Percentiles rank a stretch among this genome's conserved stretches.
phyloP scores from a whole-genome alignment of 345 rosid genomes.

The Erucastrum elatum region DNA sequence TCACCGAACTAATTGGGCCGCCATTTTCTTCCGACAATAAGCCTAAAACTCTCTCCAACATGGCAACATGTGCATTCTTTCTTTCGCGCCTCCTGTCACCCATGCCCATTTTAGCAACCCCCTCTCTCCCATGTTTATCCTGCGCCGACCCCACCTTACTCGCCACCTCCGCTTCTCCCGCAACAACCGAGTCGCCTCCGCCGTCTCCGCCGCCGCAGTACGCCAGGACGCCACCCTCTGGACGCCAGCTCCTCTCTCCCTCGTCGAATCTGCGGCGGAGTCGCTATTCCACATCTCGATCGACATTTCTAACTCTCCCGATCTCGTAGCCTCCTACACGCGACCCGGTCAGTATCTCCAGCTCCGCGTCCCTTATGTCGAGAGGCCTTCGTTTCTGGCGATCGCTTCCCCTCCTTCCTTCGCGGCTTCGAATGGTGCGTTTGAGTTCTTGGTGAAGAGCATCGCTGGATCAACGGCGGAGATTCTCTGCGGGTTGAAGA shows the following conservation, averaged over 20 bases:
- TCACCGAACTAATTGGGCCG: too few relatives aligned
- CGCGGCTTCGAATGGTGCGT: constrained; percentile 56
- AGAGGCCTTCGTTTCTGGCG: constrained; percentile 76
- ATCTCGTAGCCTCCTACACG: constrained; percentile 64
- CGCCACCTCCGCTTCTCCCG: constrained; percentile 31
- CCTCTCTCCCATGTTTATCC: constrained; percentile 67
- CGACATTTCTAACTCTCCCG: constrained; percentile 75
- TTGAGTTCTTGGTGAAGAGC: constrained; percentile 87
- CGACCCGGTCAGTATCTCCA: constrained; percentile 87
- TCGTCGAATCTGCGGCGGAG: constrained; percentile 64
- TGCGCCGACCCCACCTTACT: constrained; percentile 53
- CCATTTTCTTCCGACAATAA: neutral
- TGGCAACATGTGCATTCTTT: constrained; percentile 33
- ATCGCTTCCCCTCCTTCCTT: constrained; percentile 82
- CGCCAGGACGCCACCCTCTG: constrained; percentile 77
- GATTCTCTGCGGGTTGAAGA: constrained; percentile 71
- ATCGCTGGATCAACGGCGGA: constrained; percentile 87
- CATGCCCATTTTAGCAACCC: constrained; percentile 47
- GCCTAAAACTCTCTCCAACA: constrained; percentile 29
- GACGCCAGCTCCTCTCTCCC: constrained; percentile 69
- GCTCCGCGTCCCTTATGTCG: constrained; percentile 70
- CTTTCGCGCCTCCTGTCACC: constrained; percentile 40
- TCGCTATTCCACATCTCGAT: constrained; percentile 80
- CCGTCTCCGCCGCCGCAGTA: constrained; percentile 56
- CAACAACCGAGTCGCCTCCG: constrained; percentile 46